A percentile compares a stretch with the other conserved stretches of the same genome.
These are phyloP conservation scores for Melastoma candidum DNA, from an alignment of 441 rosid genomes.

Conservation along the genomic window DNA sequence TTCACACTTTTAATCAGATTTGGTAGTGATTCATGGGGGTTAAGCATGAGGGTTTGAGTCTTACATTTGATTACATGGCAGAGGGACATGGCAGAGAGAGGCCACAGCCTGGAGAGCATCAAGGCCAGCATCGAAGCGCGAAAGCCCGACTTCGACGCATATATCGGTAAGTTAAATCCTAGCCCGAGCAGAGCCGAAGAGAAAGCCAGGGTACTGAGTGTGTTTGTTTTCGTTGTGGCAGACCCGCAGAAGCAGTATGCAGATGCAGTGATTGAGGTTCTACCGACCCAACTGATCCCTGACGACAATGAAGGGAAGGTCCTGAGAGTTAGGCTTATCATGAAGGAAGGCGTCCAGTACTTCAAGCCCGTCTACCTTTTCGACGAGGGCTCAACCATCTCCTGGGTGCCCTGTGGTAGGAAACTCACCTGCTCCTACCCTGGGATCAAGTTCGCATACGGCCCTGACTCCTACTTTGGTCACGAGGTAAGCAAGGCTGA, in stretches of 20 bases:
- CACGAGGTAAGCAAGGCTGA: slow-evolving; percentile 36
- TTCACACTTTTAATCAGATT: neutral
- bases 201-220: neutral
- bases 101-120: slow-evolving; percentile 97
- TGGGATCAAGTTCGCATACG: slow-evolving; percentile 81
- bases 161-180: slow-evolving; percentile 44
- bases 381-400: slow-evolving; percentile 90
- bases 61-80: slow-evolving; percentile 17
- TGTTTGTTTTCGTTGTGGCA: slow-evolving; percentile 18
- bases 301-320: slow-evolving; percentile 89
- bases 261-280: slow-evolving; percentile 87
- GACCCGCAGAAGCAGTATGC: slow-evolving; percentile 95
- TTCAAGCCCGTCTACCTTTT: slow-evolving; percentile 87
- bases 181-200: neutral
- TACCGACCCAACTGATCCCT: slow-evolving; percentile 83
- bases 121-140: slow-evolving; percentile 94
- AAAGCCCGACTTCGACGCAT: slow-evolving; percentile 93
- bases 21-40: neutral
- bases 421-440: slow-evolving; percentile 98
- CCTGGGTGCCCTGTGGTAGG: slow-evolving; percentile 97
- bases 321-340: slow-evolving; percentile 77
- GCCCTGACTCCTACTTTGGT: slow-evolving; percentile 65
- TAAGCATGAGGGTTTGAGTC: neutral
- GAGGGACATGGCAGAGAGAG: slow-evolving; percentile 99
- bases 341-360: slow-evolving; percentile 85